A percentile compares a stretch with the other conserved stretches of the same genome.
These are phyloP conservation scores for Sporothrix luriei DNA, from an alignment of 2,329 filamentous ascomycete genomes.

Conservation along the genomic window DNA sequence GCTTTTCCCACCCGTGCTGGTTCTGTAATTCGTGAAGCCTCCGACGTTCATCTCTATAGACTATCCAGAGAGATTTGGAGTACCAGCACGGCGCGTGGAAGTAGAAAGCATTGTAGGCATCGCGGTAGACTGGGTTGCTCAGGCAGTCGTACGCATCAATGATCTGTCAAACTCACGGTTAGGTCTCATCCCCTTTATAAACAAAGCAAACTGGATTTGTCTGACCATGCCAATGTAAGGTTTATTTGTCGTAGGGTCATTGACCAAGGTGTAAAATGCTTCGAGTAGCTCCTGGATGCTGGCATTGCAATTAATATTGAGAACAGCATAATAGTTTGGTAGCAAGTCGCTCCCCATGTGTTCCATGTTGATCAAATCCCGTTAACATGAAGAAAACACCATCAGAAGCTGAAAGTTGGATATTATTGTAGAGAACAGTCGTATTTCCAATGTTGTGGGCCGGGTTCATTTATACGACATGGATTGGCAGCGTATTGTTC, in stretches of 20 bases:
- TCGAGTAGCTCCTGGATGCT: background rate
- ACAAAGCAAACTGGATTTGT: background rate
- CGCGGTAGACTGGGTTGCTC: conserved; percentile 24
- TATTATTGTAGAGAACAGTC: background rate
- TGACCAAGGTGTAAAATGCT: background rate
- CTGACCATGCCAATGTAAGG: background rate
- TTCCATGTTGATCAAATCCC: background rate
- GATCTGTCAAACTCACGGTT: background rate
- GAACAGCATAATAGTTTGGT: conserved; percentile 24
- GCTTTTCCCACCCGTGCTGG: background rate
- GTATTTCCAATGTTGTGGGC: background rate
- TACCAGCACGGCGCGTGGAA: conserved; percentile 29
- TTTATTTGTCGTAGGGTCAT: background rate
- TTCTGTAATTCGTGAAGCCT: conserved; percentile 8
- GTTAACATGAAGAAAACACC: too few relatives aligned
- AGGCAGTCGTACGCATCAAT: conserved; percentile 27
- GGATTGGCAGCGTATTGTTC: background rate
- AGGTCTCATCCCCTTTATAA: background rate
- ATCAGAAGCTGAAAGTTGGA: background rate
- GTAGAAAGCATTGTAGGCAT: conserved; percentile 29
- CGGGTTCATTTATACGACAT: background rate
- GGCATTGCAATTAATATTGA: conserved; percentile 21
- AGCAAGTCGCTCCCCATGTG: background rate
- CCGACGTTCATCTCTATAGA: conserved; percentile 25
- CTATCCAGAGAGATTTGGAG: conserved; percentile 17